Conservation (phyloP, 2,329 filamentous ascomycete genomes). For the Botrytis elliptica region DNA sequence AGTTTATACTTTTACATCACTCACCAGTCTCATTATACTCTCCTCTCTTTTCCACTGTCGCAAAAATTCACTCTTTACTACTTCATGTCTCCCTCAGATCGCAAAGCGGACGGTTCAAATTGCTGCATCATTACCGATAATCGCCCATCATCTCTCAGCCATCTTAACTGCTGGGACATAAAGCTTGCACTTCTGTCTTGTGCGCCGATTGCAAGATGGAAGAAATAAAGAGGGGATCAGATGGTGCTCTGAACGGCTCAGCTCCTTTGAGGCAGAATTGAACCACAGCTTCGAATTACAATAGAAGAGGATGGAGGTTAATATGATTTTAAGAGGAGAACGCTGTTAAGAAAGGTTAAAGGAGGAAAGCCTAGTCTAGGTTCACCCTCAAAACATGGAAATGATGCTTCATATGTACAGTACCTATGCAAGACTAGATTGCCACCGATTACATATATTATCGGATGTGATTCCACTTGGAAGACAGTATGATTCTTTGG, state of each 20-base stretch:
- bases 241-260: constrained; percentile 46
- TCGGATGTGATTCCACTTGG: constrained; percentile 42
- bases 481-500: constrained; percentile 33
- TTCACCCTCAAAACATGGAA: constrained; percentile 40
- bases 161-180: constrained; percentile 43
- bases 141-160: constrained; percentile 41
- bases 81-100: constrained; percentile 45
- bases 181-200: constrained; percentile 44
- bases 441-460: constrained; percentile 38
- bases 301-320: constrained; percentile 35
- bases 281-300: constrained; percentile 44
- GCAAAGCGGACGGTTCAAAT: constrained; percentile 42
- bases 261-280: constrained; percentile 41
- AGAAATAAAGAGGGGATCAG: constrained; percentile 42
- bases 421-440: constrained; percentile 38
- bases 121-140: constrained; percentile 44
- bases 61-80: constrained; percentile 46
- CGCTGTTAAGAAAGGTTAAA: constrained; percentile 10
- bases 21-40: constrained; percentile 31
- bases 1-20: constrained; percentile 38
- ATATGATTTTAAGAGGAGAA: constrained; percentile 10
- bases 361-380: constrained; percentile 43
- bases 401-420: constrained; percentile 43
- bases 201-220: constrained; percentile 42
- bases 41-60: constrained; percentile 40